Evolutionary conservation across 345 rosid species (phyloP), one percentile per base, ranked within the genome.

Genomic region (Mallotus nudiflorus): DNA sequence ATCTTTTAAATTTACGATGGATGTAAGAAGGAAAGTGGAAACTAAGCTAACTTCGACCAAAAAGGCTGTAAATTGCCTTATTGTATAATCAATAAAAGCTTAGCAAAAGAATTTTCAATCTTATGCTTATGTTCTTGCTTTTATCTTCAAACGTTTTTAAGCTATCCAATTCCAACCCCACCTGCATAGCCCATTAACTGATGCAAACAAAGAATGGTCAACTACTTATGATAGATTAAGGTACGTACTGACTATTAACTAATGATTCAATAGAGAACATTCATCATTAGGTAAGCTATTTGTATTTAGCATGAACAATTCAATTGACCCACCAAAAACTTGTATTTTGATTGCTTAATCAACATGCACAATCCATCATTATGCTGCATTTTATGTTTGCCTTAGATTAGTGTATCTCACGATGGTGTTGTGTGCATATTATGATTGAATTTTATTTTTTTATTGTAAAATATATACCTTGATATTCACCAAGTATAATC

Each of bases 291-390:
- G 31, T 10, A 19, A 9, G 53, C 42, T 24, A 28, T n/a, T n/a
- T n/a, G n/a, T n/a, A n/a, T n/a, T n/a, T 39, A 44, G 31, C 72
- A 68, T 19, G 65, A 28, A 5, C 28, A 44, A 52, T 45, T 14
- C 13, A n/a, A 29, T 2, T 57, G 56, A 22, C 44, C 55, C 55
- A 58, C 33, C 20, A 33, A 48, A 15, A 69, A 10, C 31, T n/a
- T 18, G n/a, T n/a, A 7, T 15, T 44, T 33, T 27, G 52, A 56
- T 20, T 50, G 31, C 62, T 60, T 5, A 60, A 65, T 59, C 40
- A 66, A 49, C 71, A 57, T 59, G 64, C 73, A 40, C 16, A 59
- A 49, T 61, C 35, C 51, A 58, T 57, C 66, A 73, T 73, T 27
- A 64, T 44, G 13, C 40, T 57, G 61, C 48, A 31, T 13, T 46